Percentiles rank a stretch among this genome's conserved stretches.
Conservation (phyloP, 176 grass and related monocot species). For the Carex kokanica region DNA sequence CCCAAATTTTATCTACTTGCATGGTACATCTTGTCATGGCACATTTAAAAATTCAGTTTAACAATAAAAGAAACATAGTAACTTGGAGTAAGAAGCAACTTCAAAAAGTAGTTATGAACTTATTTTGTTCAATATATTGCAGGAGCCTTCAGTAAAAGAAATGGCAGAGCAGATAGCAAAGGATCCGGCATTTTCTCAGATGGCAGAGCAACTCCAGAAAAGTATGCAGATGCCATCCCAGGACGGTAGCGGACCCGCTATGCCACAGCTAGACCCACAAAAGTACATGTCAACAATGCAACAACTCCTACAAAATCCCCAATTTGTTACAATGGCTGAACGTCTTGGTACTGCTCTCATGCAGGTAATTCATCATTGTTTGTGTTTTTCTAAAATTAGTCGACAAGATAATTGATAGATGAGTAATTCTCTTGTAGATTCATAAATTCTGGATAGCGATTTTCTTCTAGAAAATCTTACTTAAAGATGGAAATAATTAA, state of each 20-base stretch:
- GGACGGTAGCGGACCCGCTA: constrained; percentile 1
- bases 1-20: neutral
- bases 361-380: constrained; percentile 37
- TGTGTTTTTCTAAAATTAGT: neutral
- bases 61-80: neutral
- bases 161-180: constrained; percentile 97
- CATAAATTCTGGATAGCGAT: neutral
- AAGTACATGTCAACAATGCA: constrained; percentile 93
- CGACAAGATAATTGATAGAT: neutral
- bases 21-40: neutral
- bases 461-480: neutral
- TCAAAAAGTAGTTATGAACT: neutral
- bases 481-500: neutral
- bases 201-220: constrained; percentile 98
- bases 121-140: neutral
- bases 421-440: neutral
- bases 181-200: constrained; percentile 79
- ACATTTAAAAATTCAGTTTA: constrained; percentile 1
- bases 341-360: constrained; percentile 80
- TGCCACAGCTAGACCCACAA: constrained; percentile 56
- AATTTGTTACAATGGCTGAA: constrained; percentile 90
- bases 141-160: constrained; percentile 93
- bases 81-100: neutral
- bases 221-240: constrained; percentile 43
- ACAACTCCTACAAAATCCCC: constrained; percentile 91